Percentiles rank a stretch among this genome's conserved stretches.
These are phyloP conservation scores for Labyrinthula sp. DNA, from an alignment of 352 stramenopile species.

Conservation along the genomic window DNA sequence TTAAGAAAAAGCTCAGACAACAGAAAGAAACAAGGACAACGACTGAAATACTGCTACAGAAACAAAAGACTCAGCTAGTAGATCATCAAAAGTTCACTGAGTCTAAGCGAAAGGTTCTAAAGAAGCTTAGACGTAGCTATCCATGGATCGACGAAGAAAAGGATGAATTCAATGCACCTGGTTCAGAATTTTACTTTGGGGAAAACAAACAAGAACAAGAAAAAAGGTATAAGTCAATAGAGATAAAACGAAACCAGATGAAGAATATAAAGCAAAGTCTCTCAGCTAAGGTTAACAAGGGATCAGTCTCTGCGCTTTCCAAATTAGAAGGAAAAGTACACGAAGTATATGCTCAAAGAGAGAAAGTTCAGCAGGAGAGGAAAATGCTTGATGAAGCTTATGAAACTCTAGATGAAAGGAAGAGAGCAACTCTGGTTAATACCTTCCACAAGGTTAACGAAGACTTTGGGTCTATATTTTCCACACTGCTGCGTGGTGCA, in stretches of 20 bases:
- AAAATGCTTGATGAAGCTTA: slow-evolving; percentile 92
- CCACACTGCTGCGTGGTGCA: slow-evolving; percentile 82
- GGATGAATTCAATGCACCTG: slow-evolving; percentile 79
- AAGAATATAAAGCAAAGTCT: no score
- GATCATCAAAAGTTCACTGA: no score
- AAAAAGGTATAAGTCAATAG: slow-evolving; percentile 50
- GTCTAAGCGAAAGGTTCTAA: background rate
- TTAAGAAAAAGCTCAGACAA: no score
- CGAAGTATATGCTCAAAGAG: slow-evolving; percentile 93
- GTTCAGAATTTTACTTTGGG: slow-evolving; percentile 94
- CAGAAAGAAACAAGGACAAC: no score
- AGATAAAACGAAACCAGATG: slow-evolving; percentile 70
- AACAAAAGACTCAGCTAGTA: no score
- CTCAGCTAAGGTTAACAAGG: no score
- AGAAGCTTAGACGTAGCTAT: slow-evolving; percentile 62
- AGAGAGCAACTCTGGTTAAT: slow-evolving; percentile 78
- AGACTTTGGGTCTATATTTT: slow-evolving; percentile 98
- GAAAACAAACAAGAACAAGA: slow-evolving; percentile 55
- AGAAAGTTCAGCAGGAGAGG: slow-evolving; percentile 98
- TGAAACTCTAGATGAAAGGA: slow-evolving; percentile 95
- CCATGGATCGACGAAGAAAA: slow-evolving; percentile 90
- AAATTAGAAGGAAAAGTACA: slow-evolving; percentile 85
- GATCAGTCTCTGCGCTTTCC: no score
- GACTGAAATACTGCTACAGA: no score
- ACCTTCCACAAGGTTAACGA: slow-evolving; percentile 97